Evolutionary conservation across 305 asterid species (phyloP).

Genomic region (Fraxinus sp.): DNA sequence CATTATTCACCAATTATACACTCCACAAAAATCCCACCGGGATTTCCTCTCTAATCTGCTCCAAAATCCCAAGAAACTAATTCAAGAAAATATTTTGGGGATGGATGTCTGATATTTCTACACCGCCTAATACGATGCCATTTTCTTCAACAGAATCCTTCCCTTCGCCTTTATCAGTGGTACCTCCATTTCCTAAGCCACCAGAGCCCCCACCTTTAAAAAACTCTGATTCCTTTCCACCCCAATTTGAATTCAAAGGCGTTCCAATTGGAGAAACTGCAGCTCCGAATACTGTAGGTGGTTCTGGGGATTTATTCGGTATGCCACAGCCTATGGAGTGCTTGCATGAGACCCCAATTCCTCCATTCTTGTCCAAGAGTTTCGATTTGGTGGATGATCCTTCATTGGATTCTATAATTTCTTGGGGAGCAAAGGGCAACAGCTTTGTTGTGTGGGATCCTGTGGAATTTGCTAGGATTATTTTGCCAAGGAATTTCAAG

Average conservation of each 20-base stretch:
- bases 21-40: neutral
- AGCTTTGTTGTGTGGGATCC: slow-evolving; percentile 87
- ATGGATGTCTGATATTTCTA: slow-evolving; percentile 39
- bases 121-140: slow-evolving; percentile 23
- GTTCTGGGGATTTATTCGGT: slow-evolving; percentile 13
- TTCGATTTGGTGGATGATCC: slow-evolving; percentile 78
- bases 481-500: slow-evolving; percentile 75
- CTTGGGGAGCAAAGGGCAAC: slow-evolving; percentile 61
- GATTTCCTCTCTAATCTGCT: neutral
- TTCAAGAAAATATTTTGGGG: neutral
- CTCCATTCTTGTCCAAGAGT: slow-evolving; percentile 76
- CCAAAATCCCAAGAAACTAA: slow-evolving; percentile 5
- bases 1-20: slow-evolving; percentile 19
- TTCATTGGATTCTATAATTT: slow-evolving; percentile 48
- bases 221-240: slow-evolving; percentile 32
- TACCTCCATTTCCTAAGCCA: slow-evolving; percentile 19
- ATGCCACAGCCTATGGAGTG: slow-evolving; percentile 62
- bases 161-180: slow-evolving; percentile 26
- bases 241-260: slow-evolving; percentile 15
- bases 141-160: slow-evolving; percentile 22
- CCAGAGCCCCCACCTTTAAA: slow-evolving; percentile 2
- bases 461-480: slow-evolving; percentile 52
- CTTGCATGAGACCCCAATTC: slow-evolving; percentile 54
- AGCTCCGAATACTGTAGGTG: neutral
- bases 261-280: neutral